Conservation (phyloP, 345 rosid genomes). For the Pelargonium nanum region DNA sequence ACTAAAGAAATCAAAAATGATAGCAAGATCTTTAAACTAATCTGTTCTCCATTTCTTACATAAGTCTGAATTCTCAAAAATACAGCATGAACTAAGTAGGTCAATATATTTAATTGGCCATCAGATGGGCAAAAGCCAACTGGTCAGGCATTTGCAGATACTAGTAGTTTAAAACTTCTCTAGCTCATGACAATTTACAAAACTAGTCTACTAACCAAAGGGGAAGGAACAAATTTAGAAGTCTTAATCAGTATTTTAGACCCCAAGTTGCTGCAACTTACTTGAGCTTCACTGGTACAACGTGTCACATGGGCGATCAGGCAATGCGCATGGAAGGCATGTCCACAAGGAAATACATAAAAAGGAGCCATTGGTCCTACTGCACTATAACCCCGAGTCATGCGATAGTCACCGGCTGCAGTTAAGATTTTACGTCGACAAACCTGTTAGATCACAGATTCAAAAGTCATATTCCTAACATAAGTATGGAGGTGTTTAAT, state of each 20-base stretch:
- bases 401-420: conserved; percentile 51
- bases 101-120: neutral
- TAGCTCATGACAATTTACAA: neutral
- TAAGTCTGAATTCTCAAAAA: neutral
- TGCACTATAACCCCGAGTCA: conserved; percentile 63
- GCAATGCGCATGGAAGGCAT: conserved; percentile 84
- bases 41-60: neutral
- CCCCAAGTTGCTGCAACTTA: conserved; percentile 17
- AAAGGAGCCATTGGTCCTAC: conserved; percentile 87
- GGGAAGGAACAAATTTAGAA: neutral
- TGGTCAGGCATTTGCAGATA: neutral
- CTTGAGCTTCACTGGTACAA: conserved; percentile 46
- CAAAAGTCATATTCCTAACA: neutral
- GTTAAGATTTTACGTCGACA: conserved; percentile 76
- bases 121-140: neutral
- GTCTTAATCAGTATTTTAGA: neutral
- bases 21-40: neutral
- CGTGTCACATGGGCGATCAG: conserved; percentile 72
- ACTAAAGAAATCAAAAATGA: neutral
- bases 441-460: conserved; percentile 32
- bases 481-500: conserved; percentile 8
- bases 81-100: neutral
- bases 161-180: neutral
- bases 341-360: conserved; percentile 93
- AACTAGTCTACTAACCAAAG: neutral